Conservation (phyloP, 2,329 filamentous ascomycete species). For the Didymella pinodella region DNA sequence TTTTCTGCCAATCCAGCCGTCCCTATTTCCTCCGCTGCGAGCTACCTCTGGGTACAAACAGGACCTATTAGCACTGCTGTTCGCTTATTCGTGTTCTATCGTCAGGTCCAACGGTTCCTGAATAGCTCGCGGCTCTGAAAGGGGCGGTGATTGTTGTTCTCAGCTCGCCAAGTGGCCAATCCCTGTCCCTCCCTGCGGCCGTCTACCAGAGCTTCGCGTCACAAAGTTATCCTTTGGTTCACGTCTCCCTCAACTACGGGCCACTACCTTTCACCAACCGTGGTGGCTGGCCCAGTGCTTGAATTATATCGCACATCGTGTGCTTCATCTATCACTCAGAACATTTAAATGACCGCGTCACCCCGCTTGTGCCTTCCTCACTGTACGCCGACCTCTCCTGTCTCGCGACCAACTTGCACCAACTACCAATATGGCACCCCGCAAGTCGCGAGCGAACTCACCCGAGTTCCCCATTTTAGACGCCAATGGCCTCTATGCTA, state of each 20-base stretch:
- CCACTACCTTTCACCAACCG: constrained; percentile 36
- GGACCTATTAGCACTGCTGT: constrained; percentile 17
- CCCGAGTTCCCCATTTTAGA: constrained; percentile 65
- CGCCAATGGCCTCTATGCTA: constrained; percentile 65
- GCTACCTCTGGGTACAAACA: constrained; percentile 14
- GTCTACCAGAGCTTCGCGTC: constrained; percentile 41
- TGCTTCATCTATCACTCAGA: constrained; percentile 12
- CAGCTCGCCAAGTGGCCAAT: constrained; percentile 29
- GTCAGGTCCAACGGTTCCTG: constrained; percentile 13
- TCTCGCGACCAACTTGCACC: constrained; percentile 39
- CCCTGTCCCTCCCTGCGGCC: constrained; percentile 27
- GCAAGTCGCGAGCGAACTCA: constrained; percentile 40
- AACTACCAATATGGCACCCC: constrained; percentile 44
- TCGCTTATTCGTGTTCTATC: constrained; percentile 25
- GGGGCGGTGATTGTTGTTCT: constrained; percentile 31
- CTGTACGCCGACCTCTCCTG: constrained; percentile 43
- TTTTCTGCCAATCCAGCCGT: constrained; percentile 22
- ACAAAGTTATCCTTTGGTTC: constrained; percentile 38
- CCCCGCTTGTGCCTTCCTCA: constrained; percentile 37
- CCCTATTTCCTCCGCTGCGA: constrained; percentile 22
- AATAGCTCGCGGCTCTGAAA: constrained; percentile 24
- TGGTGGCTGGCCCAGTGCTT: constrained; percentile 34
- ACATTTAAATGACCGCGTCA: constrained; percentile 41
- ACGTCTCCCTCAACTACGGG: constrained; percentile 32
- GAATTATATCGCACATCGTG: constrained; percentile 22